Percentiles rank a stretch among this genome's conserved stretches.
Evolutionary conservation across 192 early-diverging fungal genomes (phyloP).

Genomic region (Spizellomyces punctatus): DNA sequence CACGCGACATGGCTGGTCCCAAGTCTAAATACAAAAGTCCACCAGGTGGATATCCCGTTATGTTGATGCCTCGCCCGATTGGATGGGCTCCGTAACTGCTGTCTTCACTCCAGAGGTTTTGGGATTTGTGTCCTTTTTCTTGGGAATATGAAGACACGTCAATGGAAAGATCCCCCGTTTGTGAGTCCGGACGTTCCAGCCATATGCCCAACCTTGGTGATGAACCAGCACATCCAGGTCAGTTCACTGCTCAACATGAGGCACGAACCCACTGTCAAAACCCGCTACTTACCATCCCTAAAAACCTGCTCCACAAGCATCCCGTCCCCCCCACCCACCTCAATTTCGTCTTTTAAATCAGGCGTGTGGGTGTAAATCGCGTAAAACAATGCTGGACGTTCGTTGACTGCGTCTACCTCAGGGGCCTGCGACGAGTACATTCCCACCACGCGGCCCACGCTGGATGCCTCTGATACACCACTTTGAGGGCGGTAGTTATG

Average conservation of each 20-base stretch:
- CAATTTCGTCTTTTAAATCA: constrained; percentile 14
- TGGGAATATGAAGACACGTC: background rate
- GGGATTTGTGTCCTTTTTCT: no score
- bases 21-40: no score
- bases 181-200: constrained; percentile 19
- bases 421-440: constrained; percentile 2
- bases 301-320: constrained; percentile 30
- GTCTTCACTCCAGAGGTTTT: no score
- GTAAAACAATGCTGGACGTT: background rate
- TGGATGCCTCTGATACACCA: background rate
- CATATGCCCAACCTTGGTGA: constrained; percentile 23
- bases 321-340: constrained; percentile 9
- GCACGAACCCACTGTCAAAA: background rate
- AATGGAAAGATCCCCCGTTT: constrained; percentile 25
- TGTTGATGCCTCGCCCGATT: no score
- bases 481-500: background rate
- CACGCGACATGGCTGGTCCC: no score
- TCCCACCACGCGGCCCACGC: background rate
- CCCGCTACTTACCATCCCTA: constrained; percentile 9
- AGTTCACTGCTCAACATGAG: background rate
- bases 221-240: background rate
- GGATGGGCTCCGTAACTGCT: no score
- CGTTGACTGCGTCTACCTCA: background rate
- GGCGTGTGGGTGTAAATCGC: background rate
- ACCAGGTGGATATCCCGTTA: no score